Percentiles rank a stretch among this genome's conserved stretches.
phyloP scores from a whole-genome alignment of 2,329 filamentous ascomycete species.

The Stemphylium beticola region DNA sequence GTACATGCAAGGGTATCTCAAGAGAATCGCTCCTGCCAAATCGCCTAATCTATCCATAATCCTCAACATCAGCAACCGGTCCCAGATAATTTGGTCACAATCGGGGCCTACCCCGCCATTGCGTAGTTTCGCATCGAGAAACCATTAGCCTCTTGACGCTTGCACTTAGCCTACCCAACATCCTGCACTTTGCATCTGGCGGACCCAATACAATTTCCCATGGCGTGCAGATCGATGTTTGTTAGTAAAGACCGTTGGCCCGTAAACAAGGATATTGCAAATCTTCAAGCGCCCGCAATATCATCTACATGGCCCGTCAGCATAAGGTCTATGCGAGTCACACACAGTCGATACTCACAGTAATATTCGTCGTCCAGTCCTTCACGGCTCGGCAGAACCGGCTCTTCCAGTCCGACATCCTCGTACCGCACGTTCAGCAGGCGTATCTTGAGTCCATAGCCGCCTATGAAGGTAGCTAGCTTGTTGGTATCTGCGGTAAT shows the following conservation, averaged over 20 bases:
- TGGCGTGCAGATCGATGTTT: slow-evolving; percentile 8
- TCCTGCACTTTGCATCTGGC: neutral
- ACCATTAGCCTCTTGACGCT: slow-evolving; percentile 1
- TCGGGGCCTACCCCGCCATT: slow-evolving; percentile 5
- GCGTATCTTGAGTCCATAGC: slow-evolving; percentile 91
- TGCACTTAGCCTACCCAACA: slow-evolving; percentile 14
- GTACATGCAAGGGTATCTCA: slow-evolving; percentile 40
- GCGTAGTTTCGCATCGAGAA: neutral
- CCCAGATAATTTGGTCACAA: too few relatives aligned
- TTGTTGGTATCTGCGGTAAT: slow-evolving; percentile 98
- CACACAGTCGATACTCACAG: slow-evolving; percentile 64
- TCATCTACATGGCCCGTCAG: slow-evolving; percentile 13
- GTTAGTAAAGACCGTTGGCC: slow-evolving; percentile 1
- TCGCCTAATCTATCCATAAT: neutral
- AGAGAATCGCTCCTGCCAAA: slow-evolving; percentile 15
- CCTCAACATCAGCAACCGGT: slow-evolving; percentile 2
- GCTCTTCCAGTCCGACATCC: slow-evolving; percentile 71
- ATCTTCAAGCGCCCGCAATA: slow-evolving; percentile 12
- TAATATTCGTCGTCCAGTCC: slow-evolving; percentile 92
- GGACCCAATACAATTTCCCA: slow-evolving; percentile 1
- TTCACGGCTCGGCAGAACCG: slow-evolving; percentile 79
- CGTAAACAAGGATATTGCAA: neutral
- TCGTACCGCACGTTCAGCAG: slow-evolving; percentile 91
- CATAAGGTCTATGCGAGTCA: neutral
- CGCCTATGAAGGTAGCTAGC: slow-evolving; percentile 80